Evolutionary conservation across 257 asterid genomes (phyloP).

Genomic region (Przewalskia tangutica): DNA sequence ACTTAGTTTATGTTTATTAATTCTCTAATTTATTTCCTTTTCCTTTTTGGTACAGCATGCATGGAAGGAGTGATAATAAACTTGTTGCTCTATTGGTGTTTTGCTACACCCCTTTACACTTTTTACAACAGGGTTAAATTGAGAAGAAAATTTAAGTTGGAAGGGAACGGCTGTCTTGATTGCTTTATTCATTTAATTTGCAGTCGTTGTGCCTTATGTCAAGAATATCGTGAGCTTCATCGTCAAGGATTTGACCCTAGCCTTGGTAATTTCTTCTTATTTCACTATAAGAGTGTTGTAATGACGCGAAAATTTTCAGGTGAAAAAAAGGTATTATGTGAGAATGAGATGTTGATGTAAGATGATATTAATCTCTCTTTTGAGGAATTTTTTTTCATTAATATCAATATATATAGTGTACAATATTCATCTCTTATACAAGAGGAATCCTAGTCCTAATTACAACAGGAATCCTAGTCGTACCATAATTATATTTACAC

Average conservation of each 20-base stretch:
- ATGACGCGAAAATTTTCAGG: too few relatives aligned
- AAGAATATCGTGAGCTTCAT: slow-evolving; percentile 28
- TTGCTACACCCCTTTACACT: slow-evolving; percentile 3
- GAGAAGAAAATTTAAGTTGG: slow-evolving; percentile 16
- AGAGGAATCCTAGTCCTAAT: too few relatives aligned
- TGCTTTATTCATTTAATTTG: slow-evolving; percentile 18
- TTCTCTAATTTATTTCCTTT: neutral
- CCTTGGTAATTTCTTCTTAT: slow-evolving; percentile 10
- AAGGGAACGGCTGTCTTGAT: slow-evolving; percentile 16
- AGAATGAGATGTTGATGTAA: too few relatives aligned
- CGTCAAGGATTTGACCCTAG: slow-evolving; percentile 26
- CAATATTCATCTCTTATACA: too few relatives aligned
- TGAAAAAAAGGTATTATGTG: too few relatives aligned
- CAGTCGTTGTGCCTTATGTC: slow-evolving; percentile 21
- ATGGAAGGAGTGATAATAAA: slow-evolving; percentile 13
- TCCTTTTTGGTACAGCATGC: slow-evolving; percentile 9
- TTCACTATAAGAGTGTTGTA: neutral
- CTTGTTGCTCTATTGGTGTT: neutral
- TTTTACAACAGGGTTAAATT: slow-evolving; percentile 9
- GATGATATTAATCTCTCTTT: too few relatives aligned
- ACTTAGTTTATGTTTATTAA: neutral
- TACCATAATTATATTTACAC: too few relatives aligned
- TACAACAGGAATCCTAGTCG: too few relatives aligned
- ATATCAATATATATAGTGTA: too few relatives aligned
- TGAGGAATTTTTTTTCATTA: too few relatives aligned